Conservation (phyloP, 441 rosid species). For the Pelargonium fulgidum region DNA sequence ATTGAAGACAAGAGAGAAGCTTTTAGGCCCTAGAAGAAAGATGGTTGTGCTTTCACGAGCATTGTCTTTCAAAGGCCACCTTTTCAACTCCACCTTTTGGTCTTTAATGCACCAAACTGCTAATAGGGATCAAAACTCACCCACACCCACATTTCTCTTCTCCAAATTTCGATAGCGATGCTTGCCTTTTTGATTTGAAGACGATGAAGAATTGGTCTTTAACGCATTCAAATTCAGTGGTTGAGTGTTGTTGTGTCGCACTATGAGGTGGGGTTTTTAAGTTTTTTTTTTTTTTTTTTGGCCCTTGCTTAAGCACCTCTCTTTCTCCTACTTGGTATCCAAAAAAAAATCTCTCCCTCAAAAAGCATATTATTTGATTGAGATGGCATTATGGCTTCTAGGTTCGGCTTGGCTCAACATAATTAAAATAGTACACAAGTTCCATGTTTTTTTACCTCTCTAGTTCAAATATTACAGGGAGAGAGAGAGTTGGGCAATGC, state of each 20-base stretch:
- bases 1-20: not conserved
- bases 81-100: conserved; percentile 1
- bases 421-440: not conserved
- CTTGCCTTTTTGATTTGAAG: not conserved
- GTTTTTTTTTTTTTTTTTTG: no score
- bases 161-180: not conserved
- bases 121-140: not conserved
- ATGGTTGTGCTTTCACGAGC: conserved; percentile 10
- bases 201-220: not conserved
- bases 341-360: no score
- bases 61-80: conserved; percentile 6
- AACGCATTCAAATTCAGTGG: not conserved
- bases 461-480: not conserved
- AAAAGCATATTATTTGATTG: no score
- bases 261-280: no score
- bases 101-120: conserved; percentile 1
- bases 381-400: not conserved
- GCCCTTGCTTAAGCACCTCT: no score
- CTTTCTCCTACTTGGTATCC: no score
- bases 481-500: not conserved
- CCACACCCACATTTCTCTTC: not conserved
- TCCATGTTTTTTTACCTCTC: not conserved
- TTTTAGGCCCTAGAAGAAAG: not conserved
- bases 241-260: not conserved
- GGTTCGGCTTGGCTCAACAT: not conserved